A percentile compares a stretch with the other conserved stretches of the same genome.
Conservation (phyloP, 345 rosid genomes). For the Acer yangbiense region DNA sequence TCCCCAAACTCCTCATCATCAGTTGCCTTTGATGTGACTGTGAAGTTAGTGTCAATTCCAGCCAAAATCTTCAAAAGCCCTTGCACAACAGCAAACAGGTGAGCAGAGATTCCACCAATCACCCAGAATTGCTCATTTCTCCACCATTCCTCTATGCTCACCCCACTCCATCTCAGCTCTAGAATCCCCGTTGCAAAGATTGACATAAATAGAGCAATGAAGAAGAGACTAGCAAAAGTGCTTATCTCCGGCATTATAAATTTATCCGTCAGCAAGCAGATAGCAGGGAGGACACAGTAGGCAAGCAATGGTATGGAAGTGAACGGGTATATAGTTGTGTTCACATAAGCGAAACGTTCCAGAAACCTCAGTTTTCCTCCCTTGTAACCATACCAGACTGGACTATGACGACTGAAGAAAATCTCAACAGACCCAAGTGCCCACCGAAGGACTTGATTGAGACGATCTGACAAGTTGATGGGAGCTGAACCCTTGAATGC, state of each 20-base stretch:
- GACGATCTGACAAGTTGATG: constrained; percentile 90
- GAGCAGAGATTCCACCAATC: constrained; percentile 95
- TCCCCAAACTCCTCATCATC: constrained; percentile 94
- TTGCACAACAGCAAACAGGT: constrained; percentile 88
- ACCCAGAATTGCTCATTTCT: constrained; percentile 99
- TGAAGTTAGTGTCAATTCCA: constrained; percentile 92
- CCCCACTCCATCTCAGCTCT: constrained; percentile 96
- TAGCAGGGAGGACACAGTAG: constrained; percentile 86
- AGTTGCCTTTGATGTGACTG: constrained; percentile 85
- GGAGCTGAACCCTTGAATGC: constrained; percentile 99
- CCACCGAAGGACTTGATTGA: constrained; percentile 98
- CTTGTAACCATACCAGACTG: constrained; percentile 85
- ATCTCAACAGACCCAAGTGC: constrained; percentile 99
- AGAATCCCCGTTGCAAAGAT: constrained; percentile 86
- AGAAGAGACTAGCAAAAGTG: constrained; percentile 91
- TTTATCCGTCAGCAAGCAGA: constrained; percentile 93
- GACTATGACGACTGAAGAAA: constrained; percentile 95
- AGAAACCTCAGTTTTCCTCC: constrained; percentile 96
- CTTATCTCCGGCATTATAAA: constrained; percentile 99
- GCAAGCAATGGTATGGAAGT: constrained; percentile 92
- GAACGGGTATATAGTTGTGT: constrained; percentile 96
- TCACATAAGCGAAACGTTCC: constrained; percentile 82
- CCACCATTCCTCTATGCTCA: constrained; percentile 99
- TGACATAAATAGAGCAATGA: constrained; percentile 78
- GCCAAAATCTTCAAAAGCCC: constrained; percentile 87